These are phyloP conservation scores for Clonostachys solani DNA, from an alignment of 2,329 filamentous ascomycete species.

Conservation along the genomic window DNA sequence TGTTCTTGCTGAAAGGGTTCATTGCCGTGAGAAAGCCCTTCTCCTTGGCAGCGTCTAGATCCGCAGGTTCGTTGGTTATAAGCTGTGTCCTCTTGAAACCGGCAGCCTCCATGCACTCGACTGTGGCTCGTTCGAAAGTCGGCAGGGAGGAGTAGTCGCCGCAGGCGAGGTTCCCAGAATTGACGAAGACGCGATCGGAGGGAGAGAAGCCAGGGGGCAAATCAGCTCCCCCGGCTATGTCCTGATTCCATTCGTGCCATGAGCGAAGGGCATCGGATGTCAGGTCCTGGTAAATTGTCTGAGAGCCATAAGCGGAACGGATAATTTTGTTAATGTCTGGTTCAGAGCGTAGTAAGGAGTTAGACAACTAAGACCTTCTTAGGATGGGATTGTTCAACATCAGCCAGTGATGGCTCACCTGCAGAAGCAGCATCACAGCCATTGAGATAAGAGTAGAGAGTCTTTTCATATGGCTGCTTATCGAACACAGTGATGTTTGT, in stretches of 20 bases:
- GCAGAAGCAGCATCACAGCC: slow-evolving; percentile 39
- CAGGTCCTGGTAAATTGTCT: slow-evolving; percentile 40
- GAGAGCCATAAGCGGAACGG: slow-evolving; percentile 28
- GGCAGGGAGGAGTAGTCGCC: slow-evolving; percentile 14
- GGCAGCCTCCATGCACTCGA: slow-evolving; percentile 25
- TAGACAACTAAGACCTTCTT: too few relatives aligned
- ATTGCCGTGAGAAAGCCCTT: slow-evolving; percentile 21
- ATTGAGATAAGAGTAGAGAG: slow-evolving; percentile 29
- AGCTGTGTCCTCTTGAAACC: slow-evolving; percentile 27
- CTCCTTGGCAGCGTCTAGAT: slow-evolving; percentile 17
- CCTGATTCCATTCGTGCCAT: slow-evolving; percentile 40
- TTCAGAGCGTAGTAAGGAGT: too few relatives aligned
- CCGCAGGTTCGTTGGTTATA: slow-evolving; percentile 15
- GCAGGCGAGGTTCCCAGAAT: slow-evolving; percentile 26
- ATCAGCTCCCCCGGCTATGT: slow-evolving; percentile 19
- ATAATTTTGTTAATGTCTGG: slow-evolving; percentile 31
- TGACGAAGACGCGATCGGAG: slow-evolving; percentile 27
- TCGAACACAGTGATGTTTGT: slow-evolving; percentile 42
- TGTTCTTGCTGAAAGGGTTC: slow-evolving; percentile 26
- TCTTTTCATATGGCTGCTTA: slow-evolving; percentile 33
- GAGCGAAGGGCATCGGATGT: slow-evolving; percentile 30
- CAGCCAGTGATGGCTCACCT: slow-evolving; percentile 12
- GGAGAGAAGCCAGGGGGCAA: slow-evolving; percentile 28
- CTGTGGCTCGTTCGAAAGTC: slow-evolving; percentile 26
- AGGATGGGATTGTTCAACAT: neutral